These are phyloP conservation scores for Desmodesmus armatus DNA, from an alignment of 139 green algal species.

Conservation along the genomic window DNA sequence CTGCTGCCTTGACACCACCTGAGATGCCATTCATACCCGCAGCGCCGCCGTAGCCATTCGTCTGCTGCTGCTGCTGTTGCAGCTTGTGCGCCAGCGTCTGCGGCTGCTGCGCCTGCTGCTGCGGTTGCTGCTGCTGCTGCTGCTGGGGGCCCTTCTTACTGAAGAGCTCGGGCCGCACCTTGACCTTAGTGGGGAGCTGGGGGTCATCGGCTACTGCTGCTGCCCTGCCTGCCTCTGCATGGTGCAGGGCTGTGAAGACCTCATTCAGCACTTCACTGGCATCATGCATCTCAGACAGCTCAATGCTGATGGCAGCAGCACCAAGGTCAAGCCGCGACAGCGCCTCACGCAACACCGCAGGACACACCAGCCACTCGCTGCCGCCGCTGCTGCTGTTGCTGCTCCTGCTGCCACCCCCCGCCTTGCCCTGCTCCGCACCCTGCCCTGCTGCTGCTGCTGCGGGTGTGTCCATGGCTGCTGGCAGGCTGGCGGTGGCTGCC, in stretches of 20 bases:
- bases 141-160: neutral
- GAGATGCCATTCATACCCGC: neutral
- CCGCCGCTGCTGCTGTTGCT: constrained; percentile 6
- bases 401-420: neutral
- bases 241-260: constrained; percentile 77
- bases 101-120: constrained; percentile 7
- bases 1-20: neutral
- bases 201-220: constrained; percentile 53
- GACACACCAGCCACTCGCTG: constrained; percentile 56
- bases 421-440: neutral
- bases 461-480: constrained; percentile 9
- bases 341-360: constrained; percentile 74
- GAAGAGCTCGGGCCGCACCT: constrained; percentile 37
- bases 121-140: neutral
- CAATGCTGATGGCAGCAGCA: constrained; percentile 54
- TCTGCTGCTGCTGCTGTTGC: constrained; percentile 9
- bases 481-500: neutral
- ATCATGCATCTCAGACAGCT: constrained; percentile 85
- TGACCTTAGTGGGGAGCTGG: constrained; percentile 60
- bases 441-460: neutral
- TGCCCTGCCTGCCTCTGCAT: constrained; percentile 56
- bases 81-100: neutral
- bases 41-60: neutral
- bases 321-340: constrained; percentile 66
- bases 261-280: constrained; percentile 83